Evolutionary conservation across 805 yeast genomes (phyloP).

Genomic region (Myxozyma neglecta): DNA sequence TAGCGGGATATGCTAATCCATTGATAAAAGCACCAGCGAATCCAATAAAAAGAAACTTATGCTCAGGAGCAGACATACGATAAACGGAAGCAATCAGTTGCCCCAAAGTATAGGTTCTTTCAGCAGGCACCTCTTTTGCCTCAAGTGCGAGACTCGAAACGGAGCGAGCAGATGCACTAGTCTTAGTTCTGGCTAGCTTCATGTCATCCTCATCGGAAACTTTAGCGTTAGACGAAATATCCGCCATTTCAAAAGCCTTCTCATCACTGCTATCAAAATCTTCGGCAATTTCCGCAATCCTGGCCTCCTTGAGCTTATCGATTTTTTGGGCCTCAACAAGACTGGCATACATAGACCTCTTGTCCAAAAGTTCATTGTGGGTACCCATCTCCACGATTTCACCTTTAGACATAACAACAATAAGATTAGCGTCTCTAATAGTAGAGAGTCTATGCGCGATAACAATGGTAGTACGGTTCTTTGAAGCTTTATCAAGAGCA

Average conservation of each 20-base stretch:
- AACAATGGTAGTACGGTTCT: slow-evolving; percentile 59
- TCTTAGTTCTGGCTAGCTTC: slow-evolving; percentile 12
- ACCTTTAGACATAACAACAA: slow-evolving; percentile 53
- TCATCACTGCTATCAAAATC: slow-evolving; percentile 39
- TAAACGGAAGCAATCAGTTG: slow-evolving; percentile 15
- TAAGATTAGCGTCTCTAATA: slow-evolving; percentile 62
- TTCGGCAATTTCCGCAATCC: slow-evolving; percentile 42
- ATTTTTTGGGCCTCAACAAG: slow-evolving; percentile 44
- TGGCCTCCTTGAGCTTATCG: slow-evolving; percentile 39
- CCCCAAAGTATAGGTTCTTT: slow-evolving; percentile 3
- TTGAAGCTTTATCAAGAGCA: slow-evolving; percentile 44
- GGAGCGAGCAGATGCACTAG: slow-evolving; percentile 35
- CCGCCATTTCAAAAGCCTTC: slow-evolving; percentile 3
- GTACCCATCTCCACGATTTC: slow-evolving; percentile 52
- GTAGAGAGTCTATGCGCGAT: slow-evolving; percentile 91
- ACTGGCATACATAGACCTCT: slow-evolving; percentile 37
- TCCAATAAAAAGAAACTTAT: slow-evolving; percentile 24
- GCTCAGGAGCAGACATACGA: slow-evolving; percentile 29
- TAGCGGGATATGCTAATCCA: slow-evolving; percentile 33
- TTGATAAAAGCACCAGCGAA: slow-evolving; percentile 14
- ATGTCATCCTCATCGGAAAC: slow-evolving; percentile 1
- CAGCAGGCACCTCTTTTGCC: background rate
- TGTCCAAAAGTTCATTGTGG: slow-evolving; percentile 42
- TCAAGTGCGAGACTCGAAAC: slow-evolving; percentile 23
- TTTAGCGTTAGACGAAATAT: background rate